phyloP scores from a whole-genome alignment of 2,329 filamentous ascomycete genomes.

The Beauveria varroae region DNA sequence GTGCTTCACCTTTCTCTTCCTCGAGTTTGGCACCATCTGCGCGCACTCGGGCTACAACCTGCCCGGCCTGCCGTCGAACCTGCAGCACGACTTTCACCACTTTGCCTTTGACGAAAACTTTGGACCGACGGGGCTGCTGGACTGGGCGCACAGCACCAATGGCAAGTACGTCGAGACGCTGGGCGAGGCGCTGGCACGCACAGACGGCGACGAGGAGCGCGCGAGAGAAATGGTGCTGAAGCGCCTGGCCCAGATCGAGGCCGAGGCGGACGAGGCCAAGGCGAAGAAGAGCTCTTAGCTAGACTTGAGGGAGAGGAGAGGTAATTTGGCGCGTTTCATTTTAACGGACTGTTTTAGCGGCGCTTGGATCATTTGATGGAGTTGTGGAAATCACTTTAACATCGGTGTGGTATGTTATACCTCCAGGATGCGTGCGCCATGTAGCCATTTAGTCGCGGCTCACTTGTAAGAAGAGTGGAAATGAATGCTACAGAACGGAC shows the following conservation, averaged over 20 bases:
- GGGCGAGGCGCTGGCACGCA: slow-evolving; percentile 11
- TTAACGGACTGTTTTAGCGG: background rate
- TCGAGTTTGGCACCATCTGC: slow-evolving; percentile 15
- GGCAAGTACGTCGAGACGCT: slow-evolving; percentile 11
- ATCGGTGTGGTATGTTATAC: background rate
- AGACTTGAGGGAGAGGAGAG: background rate
- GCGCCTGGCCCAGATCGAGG: slow-evolving; percentile 13
- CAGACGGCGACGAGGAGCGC: slow-evolving; percentile 14
- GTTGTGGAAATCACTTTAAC: background rate
- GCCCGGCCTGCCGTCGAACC: slow-evolving; percentile 11
- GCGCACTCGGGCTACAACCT: slow-evolving; percentile 14
- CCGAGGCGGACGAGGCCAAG: slow-evolving; percentile 4
- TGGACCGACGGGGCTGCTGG: slow-evolving; percentile 13
- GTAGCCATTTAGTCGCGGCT: background rate
- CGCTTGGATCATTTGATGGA: background rate
- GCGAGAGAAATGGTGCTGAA: slow-evolving; percentile 14
- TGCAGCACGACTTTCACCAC: slow-evolving; percentile 17
- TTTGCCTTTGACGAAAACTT: slow-evolving; percentile 17
- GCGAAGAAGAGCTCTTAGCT: background rate
- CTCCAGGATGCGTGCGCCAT: background rate
- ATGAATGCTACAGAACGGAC: background rate
- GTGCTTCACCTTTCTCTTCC: slow-evolving; percentile 14
- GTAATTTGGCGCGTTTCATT: too few relatives aligned
- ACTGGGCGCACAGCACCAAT: slow-evolving; percentile 12
- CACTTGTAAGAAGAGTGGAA: background rate